Base-by-base conservation (phyloP, 331 rosid species). In the Acacia pycnantha region DNA sequence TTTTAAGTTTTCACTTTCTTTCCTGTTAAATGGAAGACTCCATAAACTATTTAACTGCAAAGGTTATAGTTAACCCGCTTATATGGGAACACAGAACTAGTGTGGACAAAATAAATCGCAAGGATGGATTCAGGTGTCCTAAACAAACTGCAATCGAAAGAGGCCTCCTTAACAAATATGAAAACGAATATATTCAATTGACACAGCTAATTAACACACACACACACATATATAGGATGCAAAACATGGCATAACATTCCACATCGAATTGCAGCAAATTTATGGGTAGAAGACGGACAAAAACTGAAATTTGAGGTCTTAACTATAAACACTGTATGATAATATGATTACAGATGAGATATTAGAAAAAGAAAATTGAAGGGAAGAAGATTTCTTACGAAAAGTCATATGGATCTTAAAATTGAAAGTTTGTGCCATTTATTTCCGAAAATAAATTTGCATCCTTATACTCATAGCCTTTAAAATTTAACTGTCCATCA, bases 121-220 rank as follows among this genome's bases (percentile, higher is more conserved):
- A 77, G 19, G 59, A 53, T 10, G 66, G 24, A 70, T 18, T 18
- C 26, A 58, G 70, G 35, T 77, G 58, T 51, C 19, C 59, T 41
- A 51, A 83, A 77, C 65, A 73, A 75, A 70, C 78, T 33, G 43
- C 64, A 77, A 10, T 21, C 8, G 54, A 59, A 85, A 58, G 35
- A 19, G n/a, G 67, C 31, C 14, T 37, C 47, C 47, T 8, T 37
- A 35, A 18, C 47, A 31, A 21, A 70, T 37, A 37, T 58, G 31
- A 24, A 69, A 68, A 70, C 75, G 21, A 9, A 78, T 24, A 61
- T 47, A 68, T 56, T 77, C 71, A 35, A 79, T 44, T 9, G 14
- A 43, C 11, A 58, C 64, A 56, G 56, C 12, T 35, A 40, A 73
- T 11, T 2, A n/a, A 4, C 11, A 24, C n/a, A 8, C 4, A 4